These are phyloP conservation scores for Stentor coeruleus DNA, from an alignment of 73 alveolate genomes.

Conservation along the genomic window DNA sequence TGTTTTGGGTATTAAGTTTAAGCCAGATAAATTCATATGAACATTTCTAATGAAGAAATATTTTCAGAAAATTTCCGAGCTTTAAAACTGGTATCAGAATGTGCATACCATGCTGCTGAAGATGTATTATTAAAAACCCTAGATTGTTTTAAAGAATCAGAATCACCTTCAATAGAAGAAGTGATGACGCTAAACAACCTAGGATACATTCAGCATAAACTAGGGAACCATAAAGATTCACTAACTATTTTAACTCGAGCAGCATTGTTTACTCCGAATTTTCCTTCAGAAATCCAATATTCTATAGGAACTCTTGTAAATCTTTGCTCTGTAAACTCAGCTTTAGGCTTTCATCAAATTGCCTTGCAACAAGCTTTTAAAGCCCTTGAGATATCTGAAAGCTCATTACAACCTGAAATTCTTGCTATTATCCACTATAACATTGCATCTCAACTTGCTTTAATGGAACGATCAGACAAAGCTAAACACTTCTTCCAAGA, in stretches of 20 bases:
- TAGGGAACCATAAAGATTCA: not conserved
- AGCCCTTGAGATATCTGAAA: not conserved
- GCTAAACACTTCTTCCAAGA: not conserved
- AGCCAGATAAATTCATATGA: not conserved
- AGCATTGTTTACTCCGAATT: not conserved
- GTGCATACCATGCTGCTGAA: too few relatives aligned
- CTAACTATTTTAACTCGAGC: not conserved
- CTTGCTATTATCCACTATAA: not conserved
- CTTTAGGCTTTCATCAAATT: not conserved
- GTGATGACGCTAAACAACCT: constrained; percentile 3
- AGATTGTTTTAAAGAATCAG: too few relatives aligned
- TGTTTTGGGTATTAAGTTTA: too few relatives aligned
- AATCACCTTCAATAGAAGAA: too few relatives aligned
- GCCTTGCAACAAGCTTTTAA: not conserved
- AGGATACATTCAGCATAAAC: not conserved
- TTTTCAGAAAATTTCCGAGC: too few relatives aligned
- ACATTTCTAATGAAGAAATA: too few relatives aligned
- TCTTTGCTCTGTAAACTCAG: not conserved
- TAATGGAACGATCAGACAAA: not conserved
- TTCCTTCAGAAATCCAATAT: not conserved
- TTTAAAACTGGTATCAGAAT: too few relatives aligned
- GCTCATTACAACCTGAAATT: not conserved
- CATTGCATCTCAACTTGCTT: not conserved
- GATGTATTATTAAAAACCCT: too few relatives aligned
- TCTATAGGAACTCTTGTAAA: not conserved